These are phyloP conservation scores for Lachnum nothofagi DNA, from an alignment of 2,329 filamentous ascomycete genomes.

Conservation along the genomic window DNA sequence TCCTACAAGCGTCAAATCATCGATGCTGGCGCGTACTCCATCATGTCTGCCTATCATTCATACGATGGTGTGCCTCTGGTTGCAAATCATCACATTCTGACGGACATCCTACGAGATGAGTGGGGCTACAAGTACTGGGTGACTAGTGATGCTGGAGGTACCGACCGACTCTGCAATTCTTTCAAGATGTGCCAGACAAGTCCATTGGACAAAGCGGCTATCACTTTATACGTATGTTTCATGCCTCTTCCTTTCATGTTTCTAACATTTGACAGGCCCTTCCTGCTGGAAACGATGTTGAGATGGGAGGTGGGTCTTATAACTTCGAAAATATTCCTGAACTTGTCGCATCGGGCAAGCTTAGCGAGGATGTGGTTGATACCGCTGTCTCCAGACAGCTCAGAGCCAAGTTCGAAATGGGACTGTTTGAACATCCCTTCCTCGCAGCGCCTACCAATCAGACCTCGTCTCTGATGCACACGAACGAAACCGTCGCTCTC, in stretches of 20 bases:
- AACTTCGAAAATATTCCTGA: slow-evolving; percentile 63
- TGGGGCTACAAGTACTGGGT: slow-evolving; percentile 69
- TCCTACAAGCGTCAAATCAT: slow-evolving; percentile 66
- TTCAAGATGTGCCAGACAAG: slow-evolving; percentile 59
- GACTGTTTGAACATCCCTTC: slow-evolving; percentile 68
- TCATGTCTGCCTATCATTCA: slow-evolving; percentile 72
- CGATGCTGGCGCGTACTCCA: slow-evolving; percentile 59
- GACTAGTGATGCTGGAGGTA: slow-evolving; percentile 64
- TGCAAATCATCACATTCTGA: slow-evolving; percentile 60
- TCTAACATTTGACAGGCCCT: slow-evolving; percentile 43
- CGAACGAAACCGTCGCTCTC: slow-evolving; percentile 60
- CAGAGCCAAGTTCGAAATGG: slow-evolving; percentile 62
- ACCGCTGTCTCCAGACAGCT: slow-evolving; percentile 61
- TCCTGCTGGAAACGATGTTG: slow-evolving; percentile 65
- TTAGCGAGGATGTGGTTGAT: slow-evolving; percentile 57
- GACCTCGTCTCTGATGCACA: slow-evolving; percentile 57
- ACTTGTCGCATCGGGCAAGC: slow-evolving; percentile 55
- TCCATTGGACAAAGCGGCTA: slow-evolving; percentile 59
- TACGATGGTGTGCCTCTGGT: slow-evolving; percentile 68
- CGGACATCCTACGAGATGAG: slow-evolving; percentile 62
- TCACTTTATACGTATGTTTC: slow-evolving; percentile 50
- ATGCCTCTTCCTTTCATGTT: not conserved
- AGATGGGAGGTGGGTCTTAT: slow-evolving; percentile 73
- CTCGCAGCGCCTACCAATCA: slow-evolving; percentile 51
- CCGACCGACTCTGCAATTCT: slow-evolving; percentile 58